phyloP scores from a whole-genome alignment of 1,284 basidiomycete genomes.

The Boletus chippewaensis region DNA sequence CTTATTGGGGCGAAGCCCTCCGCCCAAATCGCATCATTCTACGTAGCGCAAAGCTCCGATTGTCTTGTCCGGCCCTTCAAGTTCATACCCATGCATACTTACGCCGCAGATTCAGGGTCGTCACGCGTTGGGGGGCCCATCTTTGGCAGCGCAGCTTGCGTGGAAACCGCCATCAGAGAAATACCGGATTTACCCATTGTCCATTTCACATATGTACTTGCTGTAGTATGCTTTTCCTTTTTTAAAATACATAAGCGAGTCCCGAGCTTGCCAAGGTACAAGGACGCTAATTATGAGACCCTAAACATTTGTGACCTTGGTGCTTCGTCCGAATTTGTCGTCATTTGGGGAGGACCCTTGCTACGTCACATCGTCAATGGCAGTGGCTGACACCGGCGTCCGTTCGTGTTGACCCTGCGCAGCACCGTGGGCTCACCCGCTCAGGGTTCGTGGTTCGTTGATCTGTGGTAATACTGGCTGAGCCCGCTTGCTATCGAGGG shows the following conservation, averaged over 20 bases:
- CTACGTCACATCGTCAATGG: constrained; percentile 10
- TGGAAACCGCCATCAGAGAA: constrained; percentile 18
- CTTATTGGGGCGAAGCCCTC: constrained; percentile 12
- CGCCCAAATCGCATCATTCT: constrained; percentile 26
- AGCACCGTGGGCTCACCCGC: constrained; percentile 15
- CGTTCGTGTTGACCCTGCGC: constrained; percentile 15
- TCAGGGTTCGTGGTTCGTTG: constrained; percentile 21
- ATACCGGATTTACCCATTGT: constrained; percentile 6
- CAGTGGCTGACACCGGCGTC: constrained; percentile 9
- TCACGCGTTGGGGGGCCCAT: constrained; percentile 6
- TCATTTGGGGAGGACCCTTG: background rate
- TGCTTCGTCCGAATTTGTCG: background rate
- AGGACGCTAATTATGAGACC: constrained; percentile 12
- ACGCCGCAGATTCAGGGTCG: constrained; percentile 24
- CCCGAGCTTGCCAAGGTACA: constrained; percentile 4
- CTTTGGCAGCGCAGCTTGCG: constrained; percentile 8
- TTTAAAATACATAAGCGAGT: no score
- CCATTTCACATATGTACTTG: constrained; percentile 11
- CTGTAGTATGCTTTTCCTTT: background rate
- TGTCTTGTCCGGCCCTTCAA: constrained; percentile 4
- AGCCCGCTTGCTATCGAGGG: constrained; percentile 16
- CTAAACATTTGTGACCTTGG: constrained; percentile 1
- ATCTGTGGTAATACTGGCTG: constrained; percentile 7
- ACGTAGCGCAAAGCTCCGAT: constrained; percentile 24
- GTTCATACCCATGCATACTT: constrained; percentile 10